Conservation (phyloP, 2,329 filamentous ascomycete species). For the Corinectria fuckeliana region DNA sequence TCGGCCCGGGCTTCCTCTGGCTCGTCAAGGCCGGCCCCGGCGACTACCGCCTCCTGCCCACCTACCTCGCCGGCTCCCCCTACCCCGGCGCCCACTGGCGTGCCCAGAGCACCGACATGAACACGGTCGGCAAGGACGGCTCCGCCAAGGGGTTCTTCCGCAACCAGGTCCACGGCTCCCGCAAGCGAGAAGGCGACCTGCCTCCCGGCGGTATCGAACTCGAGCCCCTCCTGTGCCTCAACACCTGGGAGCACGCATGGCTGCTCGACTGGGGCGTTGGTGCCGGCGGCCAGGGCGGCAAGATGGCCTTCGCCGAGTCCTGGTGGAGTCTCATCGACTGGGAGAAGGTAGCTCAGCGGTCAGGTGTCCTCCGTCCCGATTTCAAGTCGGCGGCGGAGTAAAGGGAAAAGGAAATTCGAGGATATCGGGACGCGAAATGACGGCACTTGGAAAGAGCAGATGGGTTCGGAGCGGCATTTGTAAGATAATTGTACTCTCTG, state of each 20-base stretch:
- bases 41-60: conserved; percentile 76
- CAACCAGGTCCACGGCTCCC: conserved; percentile 43
- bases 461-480: conserved; percentile 29
- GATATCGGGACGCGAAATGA: conserved; percentile 23
- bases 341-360: conserved; percentile 66
- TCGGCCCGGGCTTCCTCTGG: conserved; percentile 97
- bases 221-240: conserved; percentile 84
- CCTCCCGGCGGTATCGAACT: conserved; percentile 73
- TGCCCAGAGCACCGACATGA: conserved; percentile 72
- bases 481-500: conserved; percentile 42
- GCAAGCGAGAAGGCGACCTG: conserved; percentile 43
- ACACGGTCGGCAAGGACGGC: conserved; percentile 58
- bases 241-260: conserved; percentile 96
- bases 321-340: conserved; percentile 95
- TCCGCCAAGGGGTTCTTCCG: conserved; percentile 49
- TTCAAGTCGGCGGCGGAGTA: conserved; percentile 39
- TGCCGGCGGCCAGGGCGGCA: conserved; percentile 68
- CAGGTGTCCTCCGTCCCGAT: conserved; percentile 43
- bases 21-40: conserved; percentile 68
- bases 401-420: neutral
- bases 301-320: conserved; percentile 73
- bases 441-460: conserved; percentile 24
- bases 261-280: conserved; percentile 77
- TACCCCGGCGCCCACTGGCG: conserved; percentile 86
- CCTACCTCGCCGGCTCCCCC: conserved; percentile 90